phyloP scores from a whole-genome alignment of 2,329 filamentous ascomycete species.

The Colletotrichum plurivorum region DNA sequence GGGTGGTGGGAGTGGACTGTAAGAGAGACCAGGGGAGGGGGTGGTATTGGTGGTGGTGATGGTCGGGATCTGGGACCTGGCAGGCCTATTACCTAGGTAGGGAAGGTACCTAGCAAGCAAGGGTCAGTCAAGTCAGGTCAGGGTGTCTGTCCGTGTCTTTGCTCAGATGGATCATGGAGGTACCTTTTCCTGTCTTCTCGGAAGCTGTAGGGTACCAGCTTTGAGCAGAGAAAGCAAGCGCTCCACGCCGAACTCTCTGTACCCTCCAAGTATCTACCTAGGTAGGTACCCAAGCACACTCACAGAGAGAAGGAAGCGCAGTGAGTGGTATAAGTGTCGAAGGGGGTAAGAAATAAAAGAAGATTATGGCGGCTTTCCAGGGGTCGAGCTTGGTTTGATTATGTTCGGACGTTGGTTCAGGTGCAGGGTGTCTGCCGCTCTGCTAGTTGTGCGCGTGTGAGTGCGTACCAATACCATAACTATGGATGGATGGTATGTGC shows the following conservation, averaged over 20 bases:
- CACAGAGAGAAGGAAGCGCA: background rate
- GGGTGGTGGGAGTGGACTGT: constrained; percentile 12
- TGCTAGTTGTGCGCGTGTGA: background rate
- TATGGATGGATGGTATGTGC: background rate
- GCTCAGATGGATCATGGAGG: background rate
- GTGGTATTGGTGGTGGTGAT: background rate
- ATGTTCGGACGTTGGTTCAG: constrained; percentile 37
- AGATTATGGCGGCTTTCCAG: constrained; percentile 23
- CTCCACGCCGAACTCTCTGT: background rate
- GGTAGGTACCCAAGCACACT: background rate
- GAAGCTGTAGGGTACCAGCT: too few species aligned
- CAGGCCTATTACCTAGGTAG: background rate
- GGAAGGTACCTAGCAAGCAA: constrained; percentile 13
- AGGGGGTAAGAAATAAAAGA: background rate
- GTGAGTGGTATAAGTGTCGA: background rate
- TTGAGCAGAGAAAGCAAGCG: background rate
- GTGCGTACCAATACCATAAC: too few species aligned
- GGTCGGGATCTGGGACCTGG: constrained; percentile 29
- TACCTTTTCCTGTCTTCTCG: background rate
- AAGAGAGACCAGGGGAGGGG: constrained; percentile 7
- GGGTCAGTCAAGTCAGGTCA: constrained; percentile 18
- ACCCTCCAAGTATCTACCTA: background rate
- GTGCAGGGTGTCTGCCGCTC: constrained; percentile 11
- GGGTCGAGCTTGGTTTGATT: constrained; percentile 37
- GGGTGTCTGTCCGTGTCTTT: constrained; percentile 2